Base-by-base conservation (phyloP, 1,139 yeast species). In the Kodamaea arcana region DNA sequence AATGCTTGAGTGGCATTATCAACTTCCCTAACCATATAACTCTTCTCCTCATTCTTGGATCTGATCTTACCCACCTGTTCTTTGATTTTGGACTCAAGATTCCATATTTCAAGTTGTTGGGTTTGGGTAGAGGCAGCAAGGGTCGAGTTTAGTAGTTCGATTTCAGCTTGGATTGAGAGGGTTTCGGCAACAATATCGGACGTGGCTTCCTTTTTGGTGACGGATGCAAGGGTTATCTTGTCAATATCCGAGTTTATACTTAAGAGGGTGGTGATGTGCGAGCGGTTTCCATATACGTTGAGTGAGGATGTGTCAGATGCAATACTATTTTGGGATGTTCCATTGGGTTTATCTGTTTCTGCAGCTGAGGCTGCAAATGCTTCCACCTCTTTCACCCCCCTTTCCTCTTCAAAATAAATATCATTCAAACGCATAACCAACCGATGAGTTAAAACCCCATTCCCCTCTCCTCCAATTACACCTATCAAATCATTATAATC, bases 21-120 rank as follows among this genome's bases (percentile, higher is more conserved):
- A 36, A 79, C 75, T 54, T 88, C 95, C 26, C 65, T 66, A 8
- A 66, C 58, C 77, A 83, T 82, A 52, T 84, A 87, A 34, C 65
- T 74, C 38, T 70, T 75, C 47, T 87, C 96, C 23, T 69, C 52
- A 37, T 55, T 46, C 58, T 65, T 50, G 54, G 69, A 37, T 49
- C 66, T 36, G 42, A 61, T 51, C 51, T 59, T 48, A 54, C 65
- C 35, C 50, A 66, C 40, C 58, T 64, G 39, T 44, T 65, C 45
- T 54, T 67, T 30, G 58, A 60, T 48, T 56, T 71, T 30, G 48
- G 64, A 43, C 62, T 67, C 54, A 60, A 56, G 42, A 46, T 65
- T 43, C 74, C 69, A 51, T 53, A 69, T 54, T 54, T 61, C 41
- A 41, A 65, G 24, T 54, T 69, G 63, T n/a, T 27, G 23, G 27